Percentiles rank a stretch among this genome's conserved stretches.
These are phyloP conservation scores for Globisporangium rhizosaccharum DNA, from an alignment of 352 stramenopile genomes.

Conservation along the genomic window DNA sequence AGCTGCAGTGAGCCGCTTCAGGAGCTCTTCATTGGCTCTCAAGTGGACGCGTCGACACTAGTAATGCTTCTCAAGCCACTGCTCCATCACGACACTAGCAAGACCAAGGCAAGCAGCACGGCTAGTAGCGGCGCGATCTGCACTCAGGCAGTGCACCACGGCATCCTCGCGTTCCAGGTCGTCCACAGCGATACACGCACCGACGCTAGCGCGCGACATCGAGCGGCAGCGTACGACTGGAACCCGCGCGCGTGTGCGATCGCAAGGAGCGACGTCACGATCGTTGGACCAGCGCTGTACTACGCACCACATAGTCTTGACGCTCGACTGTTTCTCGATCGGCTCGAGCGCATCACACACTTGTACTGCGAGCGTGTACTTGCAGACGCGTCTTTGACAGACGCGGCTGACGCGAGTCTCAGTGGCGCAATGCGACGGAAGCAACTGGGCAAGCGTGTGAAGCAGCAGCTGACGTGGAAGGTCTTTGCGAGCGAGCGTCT, in stretches of 20 bases:
- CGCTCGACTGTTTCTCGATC: constrained; percentile 2
- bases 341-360: background rate
- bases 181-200: background rate
- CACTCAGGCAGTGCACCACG: constrained; percentile 7
- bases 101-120: background rate
- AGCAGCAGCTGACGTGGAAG: constrained; percentile 58
- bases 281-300: constrained; percentile 23
- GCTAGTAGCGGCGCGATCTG: background rate
- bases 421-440: background rate
- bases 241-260: constrained; percentile 26
- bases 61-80: constrained; percentile 9
- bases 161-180: constrained; percentile 21
- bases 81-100: background rate
- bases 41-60: background rate
- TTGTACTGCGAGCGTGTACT: background rate
- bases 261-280: constrained; percentile 2
- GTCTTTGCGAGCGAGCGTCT: constrained; percentile 44
- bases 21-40: constrained; percentile 26
- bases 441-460: constrained; percentile 5
- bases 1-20: constrained; percentile 19
- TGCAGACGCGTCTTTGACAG: background rate
- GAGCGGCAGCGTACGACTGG: constrained; percentile 6
- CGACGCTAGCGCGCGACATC: background rate
- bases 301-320: background rate
- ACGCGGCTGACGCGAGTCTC: background rate